Conservation (phyloP, 257 asterid species). For the Echites panduratus region DNA sequence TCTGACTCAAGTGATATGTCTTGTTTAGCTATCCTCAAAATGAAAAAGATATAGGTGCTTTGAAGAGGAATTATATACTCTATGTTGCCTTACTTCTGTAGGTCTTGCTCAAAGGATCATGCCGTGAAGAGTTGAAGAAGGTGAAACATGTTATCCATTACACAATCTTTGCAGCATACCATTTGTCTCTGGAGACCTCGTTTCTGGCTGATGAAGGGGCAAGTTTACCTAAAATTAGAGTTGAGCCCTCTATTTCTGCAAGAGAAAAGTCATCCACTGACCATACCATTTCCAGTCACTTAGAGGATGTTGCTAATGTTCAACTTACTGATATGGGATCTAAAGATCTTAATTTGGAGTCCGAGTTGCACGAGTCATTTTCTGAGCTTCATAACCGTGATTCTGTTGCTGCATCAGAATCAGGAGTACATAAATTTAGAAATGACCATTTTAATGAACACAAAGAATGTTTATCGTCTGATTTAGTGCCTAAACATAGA, state of each 20-base stretch:
- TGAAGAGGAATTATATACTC: slow-evolving; percentile 3
- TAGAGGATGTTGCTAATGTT: slow-evolving; percentile 23
- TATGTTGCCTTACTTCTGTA: slow-evolving; percentile 24
- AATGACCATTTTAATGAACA: slow-evolving; percentile 36
- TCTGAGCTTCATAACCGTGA: slow-evolving; percentile 33
- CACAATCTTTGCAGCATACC: slow-evolving; percentile 95
- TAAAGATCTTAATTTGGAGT: slow-evolving; percentile 38
- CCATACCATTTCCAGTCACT: slow-evolving; percentile 22
- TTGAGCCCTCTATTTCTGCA: slow-evolving; percentile 23
- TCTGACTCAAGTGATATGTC: background rate
- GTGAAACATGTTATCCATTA: slow-evolving; percentile 69
- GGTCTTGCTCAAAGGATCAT: slow-evolving; percentile 85
- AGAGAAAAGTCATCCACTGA: slow-evolving; percentile 34
- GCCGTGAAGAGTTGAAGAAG: slow-evolving; percentile 72
- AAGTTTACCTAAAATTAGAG: slow-evolving; percentile 49
- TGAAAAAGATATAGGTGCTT: background rate
- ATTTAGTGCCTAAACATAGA: slow-evolving; percentile 17
- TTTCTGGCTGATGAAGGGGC: slow-evolving; percentile 98
- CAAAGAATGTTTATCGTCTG: slow-evolving; percentile 32
- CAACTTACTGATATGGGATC: slow-evolving; percentile 28
- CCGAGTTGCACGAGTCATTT: slow-evolving; percentile 43
- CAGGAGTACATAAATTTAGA: slow-evolving; percentile 33
- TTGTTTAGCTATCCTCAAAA: background rate
- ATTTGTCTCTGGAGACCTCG: slow-evolving; percentile 80
- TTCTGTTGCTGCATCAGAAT: slow-evolving; percentile 28